phyloP scores from a whole-genome alignment of 2,329 filamentous ascomycete species.

The Fusarium floridanum region DNA sequence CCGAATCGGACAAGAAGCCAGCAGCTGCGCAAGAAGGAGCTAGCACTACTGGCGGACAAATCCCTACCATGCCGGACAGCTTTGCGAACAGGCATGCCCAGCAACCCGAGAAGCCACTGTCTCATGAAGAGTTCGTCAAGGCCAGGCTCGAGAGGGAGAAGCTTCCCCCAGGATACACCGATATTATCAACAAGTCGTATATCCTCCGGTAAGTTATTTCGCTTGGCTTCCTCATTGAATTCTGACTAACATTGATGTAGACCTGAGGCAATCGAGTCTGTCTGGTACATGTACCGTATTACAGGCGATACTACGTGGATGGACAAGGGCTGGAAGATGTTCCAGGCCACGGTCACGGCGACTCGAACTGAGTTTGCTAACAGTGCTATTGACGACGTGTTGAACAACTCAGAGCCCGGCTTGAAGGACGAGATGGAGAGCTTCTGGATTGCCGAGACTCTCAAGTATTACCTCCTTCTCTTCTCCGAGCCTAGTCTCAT shows the following conservation, averaged over 20 bases:
- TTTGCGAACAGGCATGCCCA: slow-evolving; percentile 21
- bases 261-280: slow-evolving; percentile 88
- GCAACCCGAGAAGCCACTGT: slow-evolving; percentile 54
- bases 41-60: slow-evolving; percentile 5
- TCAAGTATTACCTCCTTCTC: slow-evolving; percentile 92
- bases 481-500: slow-evolving; percentile 77
- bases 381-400: slow-evolving; percentile 77
- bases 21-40: slow-evolving; percentile 14
- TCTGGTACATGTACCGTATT: slow-evolving; percentile 92
- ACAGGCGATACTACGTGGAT: slow-evolving; percentile 82
- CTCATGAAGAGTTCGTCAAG: slow-evolving; percentile 67
- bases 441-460: slow-evolving; percentile 90
- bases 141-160: slow-evolving; percentile 58
- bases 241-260: slow-evolving; percentile 54
- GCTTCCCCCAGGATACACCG: slow-evolving; percentile 65
- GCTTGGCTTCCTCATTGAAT: background rate
- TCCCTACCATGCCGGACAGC: slow-evolving; percentile 25
- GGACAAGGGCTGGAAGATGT: slow-evolving; percentile 91
- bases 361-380: slow-evolving; percentile 77
- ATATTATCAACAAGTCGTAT: slow-evolving; percentile 63
- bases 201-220: slow-evolving; percentile 68
- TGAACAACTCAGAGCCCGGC: slow-evolving; percentile 52
- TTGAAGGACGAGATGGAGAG: slow-evolving; percentile 81
- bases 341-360: slow-evolving; percentile 74
- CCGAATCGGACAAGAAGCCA: slow-evolving; percentile 20